Conservation (phyloP, 2,329 filamentous ascomycete genomes). For the Eurotiales sp. region DNA sequence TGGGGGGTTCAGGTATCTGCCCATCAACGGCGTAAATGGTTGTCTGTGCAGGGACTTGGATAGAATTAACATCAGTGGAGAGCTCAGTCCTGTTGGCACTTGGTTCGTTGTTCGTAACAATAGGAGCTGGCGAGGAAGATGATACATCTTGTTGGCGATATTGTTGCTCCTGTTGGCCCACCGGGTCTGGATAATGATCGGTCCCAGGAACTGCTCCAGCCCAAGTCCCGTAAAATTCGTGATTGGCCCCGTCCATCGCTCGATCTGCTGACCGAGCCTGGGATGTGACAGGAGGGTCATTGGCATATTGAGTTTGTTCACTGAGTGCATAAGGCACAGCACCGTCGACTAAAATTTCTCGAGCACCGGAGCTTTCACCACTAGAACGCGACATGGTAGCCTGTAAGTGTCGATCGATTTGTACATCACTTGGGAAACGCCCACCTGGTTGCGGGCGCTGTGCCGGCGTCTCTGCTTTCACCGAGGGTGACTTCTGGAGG, state of each 20-base stretch:
- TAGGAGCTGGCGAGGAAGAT: slow-evolving; percentile 6
- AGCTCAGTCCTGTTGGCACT: neutral
- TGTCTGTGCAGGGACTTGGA: slow-evolving; percentile 1
- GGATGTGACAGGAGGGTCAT: neutral
- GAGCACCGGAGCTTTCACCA: slow-evolving; percentile 69
- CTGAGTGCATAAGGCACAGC: slow-evolving; percentile 39
- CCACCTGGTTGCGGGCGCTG: slow-evolving; percentile 85
- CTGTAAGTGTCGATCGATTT: slow-evolving; percentile 81
- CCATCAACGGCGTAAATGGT: slow-evolving; percentile 5
- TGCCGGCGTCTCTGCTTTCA: slow-evolving; percentile 40
- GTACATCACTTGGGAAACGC: slow-evolving; percentile 91
- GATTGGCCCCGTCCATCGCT: slow-evolving; percentile 19
- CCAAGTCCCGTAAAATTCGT: slow-evolving; percentile 49
- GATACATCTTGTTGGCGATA: slow-evolving; percentile 1
- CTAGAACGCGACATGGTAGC: slow-evolving; percentile 76
- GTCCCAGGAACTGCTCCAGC: slow-evolving; percentile 40
- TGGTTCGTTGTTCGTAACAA: slow-evolving; percentile 6
- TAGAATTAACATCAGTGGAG: neutral
- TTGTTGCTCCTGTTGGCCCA: neutral
- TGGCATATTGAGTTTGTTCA: slow-evolving; percentile 25
- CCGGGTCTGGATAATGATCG: slow-evolving; percentile 8
- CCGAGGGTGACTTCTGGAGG: slow-evolving; percentile 34
- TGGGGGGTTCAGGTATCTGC: slow-evolving; percentile 6
- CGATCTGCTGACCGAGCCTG: slow-evolving; percentile 11
- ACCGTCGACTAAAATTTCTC: slow-evolving; percentile 58